A percentile compares a stretch with the other conserved stretches of the same genome.
Evolutionary conservation across 148 eudicot species (phyloP).

Genomic region (Nyssa sinensis): DNA sequence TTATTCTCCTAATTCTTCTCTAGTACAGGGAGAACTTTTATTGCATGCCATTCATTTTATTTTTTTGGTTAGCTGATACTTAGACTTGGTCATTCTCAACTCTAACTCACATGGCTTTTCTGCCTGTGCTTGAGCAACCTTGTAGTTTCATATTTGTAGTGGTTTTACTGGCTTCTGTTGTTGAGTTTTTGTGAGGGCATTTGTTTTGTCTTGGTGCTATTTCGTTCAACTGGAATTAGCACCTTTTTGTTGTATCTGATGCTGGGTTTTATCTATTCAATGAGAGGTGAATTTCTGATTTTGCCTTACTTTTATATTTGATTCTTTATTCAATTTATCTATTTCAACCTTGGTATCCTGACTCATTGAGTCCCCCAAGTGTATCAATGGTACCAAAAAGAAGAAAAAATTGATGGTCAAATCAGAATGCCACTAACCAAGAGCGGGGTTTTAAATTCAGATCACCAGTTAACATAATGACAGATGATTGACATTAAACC

Average conservation of each 20-base stretch:
- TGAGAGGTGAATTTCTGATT: background rate
- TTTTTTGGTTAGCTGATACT: conserved; percentile 23
- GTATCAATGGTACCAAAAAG: background rate
- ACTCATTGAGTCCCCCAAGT: background rate
- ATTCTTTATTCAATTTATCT: background rate
- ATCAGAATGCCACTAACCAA: too few relatives aligned
- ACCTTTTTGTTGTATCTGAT: conserved; percentile 5
- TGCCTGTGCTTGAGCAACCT: conserved; percentile 19
- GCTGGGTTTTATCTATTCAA: background rate
- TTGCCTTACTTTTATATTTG: too few relatives aligned
- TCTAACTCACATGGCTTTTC: conserved; percentile 8
- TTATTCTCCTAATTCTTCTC: conserved; percentile 29
- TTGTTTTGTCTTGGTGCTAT: background rate
- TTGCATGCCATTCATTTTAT: conserved; percentile 15
- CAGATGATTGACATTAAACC: too few relatives aligned
- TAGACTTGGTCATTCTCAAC: conserved; percentile 22
- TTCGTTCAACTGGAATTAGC: background rate
- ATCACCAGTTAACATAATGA: too few relatives aligned
- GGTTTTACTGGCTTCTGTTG: conserved; percentile 16
- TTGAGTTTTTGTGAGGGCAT: conserved; percentile 8
- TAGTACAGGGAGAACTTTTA: conserved; percentile 27
- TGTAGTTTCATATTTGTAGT: conserved; percentile 26
- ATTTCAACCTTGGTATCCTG: background rate
- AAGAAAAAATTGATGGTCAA: too few relatives aligned
- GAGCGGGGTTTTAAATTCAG: too few relatives aligned